Evolutionary conservation across 306 rosid species (phyloP), one percentile per base, ranked within the genome.

Genomic region (Cucumis cinereus): DNA sequence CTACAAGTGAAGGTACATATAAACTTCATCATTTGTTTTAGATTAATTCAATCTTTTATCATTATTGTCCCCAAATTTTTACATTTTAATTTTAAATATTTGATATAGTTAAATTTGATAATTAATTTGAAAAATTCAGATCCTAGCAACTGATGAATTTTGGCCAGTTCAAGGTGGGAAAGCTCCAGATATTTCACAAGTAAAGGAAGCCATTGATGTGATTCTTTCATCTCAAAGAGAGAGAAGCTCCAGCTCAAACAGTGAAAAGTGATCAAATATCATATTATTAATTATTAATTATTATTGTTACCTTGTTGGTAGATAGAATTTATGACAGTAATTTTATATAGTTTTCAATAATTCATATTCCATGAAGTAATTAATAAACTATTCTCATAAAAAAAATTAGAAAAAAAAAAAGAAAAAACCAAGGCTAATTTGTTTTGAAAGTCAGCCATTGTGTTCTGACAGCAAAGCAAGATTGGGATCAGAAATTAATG

Each of bases 131-230:
- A 33, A 26, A 26, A 30, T 61, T 38, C 58, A 93, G 98, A 93
- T 93, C 30, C 80, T 93, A 88, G 93, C 97, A 10, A 87, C 97
- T 0, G 98, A 93, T 85, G 97, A 93, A 57, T 84, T 93, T 82
- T 93, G 98, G 98, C 96, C 97, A 0, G 87, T 76, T 20, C 90
- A 93, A 86, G 96, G 98, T 23, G 93, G 91, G 69, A 93, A 87
- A 79, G 87, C 97, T 50, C 96, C 93, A 33, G 96, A 91, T 77
- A 88, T 93, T 77, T 83, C 96, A 73, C 98, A 93, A 86, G 98
- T 89, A 35, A 93, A 84, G 80, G 97, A 91, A 82, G 96, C 98
- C 83, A 91, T 93, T 78, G 98, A 93, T 79, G 90, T 84, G 11
- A 88, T 93, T 73, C 87, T 93, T 57, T 83, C 91, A 26, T 86